A percentile compares a stretch with the other conserved stretches of the same genome.
These are phyloP conservation scores for Metschnikowia continentalis DNA, from an alignment of 805 yeast species.

Conservation along the genomic window DNA sequence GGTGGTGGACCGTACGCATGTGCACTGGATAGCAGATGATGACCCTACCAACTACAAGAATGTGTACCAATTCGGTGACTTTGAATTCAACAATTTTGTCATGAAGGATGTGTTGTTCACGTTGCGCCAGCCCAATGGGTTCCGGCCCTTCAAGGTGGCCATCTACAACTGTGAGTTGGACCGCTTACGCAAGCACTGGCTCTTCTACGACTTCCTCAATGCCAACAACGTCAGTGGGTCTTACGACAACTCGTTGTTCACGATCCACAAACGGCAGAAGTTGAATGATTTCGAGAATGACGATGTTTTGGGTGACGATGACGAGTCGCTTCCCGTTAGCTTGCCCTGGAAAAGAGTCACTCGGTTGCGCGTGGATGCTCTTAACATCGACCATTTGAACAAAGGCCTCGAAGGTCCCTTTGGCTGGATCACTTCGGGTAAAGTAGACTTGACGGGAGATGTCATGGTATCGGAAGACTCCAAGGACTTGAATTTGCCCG, in stretches of 20 bases:
- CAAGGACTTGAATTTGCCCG: constrained; percentile 44
- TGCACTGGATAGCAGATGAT: constrained; percentile 75
- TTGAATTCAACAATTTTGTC: constrained; percentile 78
- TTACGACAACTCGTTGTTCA: constrained; percentile 88
- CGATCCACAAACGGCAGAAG: constrained; percentile 76
- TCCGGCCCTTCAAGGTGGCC: constrained; percentile 82
- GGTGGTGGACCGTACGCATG: constrained; percentile 85
- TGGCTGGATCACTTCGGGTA: constrained; percentile 94
- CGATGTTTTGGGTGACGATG: constrained; percentile 16
- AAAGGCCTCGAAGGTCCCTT: constrained; percentile 91
- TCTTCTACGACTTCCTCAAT: constrained; percentile 79
- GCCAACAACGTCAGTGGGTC: constrained; percentile 86
- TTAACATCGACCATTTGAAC: constrained; percentile 84
- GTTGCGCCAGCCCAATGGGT: constrained; percentile 72
- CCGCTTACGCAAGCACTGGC: constrained; percentile 84
- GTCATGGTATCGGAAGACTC: constrained; percentile 71
- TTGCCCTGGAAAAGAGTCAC: constrained; percentile 59
- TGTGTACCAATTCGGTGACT: constrained; percentile 78
- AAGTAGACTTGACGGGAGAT: constrained; percentile 91
- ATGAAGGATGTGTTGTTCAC: constrained; percentile 85
- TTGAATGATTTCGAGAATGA: constrained; percentile 41
- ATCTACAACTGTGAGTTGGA: constrained; percentile 83
- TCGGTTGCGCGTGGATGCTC: constrained; percentile 76
- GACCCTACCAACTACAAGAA: constrained; percentile 80
- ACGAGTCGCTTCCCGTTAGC: constrained; percentile 6